Percentiles rank a stretch among this genome's conserved stretches.
These are phyloP conservation scores for Ceratobasidium theobromae DNA, from an alignment of 1,284 basidiomycete species.

Conservation along the genomic window DNA sequence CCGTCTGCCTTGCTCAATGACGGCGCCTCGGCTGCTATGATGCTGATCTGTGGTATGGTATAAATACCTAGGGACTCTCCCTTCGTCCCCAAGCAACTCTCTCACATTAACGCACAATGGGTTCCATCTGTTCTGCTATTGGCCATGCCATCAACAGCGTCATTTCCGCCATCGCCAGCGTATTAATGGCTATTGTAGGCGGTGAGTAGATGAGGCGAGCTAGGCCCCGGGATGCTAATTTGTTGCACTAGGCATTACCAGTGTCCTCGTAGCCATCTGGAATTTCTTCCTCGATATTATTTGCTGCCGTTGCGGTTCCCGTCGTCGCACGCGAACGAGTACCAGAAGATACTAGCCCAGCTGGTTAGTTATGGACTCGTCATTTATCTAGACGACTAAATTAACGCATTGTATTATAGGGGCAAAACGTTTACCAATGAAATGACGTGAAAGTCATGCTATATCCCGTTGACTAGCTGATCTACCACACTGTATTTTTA, in stretches of 20 bases:
- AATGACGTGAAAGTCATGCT: background rate
- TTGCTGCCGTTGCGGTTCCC: slow-evolving; percentile 36
- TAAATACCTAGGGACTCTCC: background rate
- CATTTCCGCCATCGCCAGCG: slow-evolving; percentile 34
- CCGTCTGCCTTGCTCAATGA: too few species aligned
- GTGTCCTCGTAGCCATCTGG: slow-evolving; percentile 36
- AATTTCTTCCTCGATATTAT: slow-evolving; percentile 37
- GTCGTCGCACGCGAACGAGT: slow-evolving; percentile 28
- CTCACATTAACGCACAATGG: slow-evolving; percentile 17
- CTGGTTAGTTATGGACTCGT: background rate
- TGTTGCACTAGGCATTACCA: background rate
- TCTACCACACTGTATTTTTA: background rate
- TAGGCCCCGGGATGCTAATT: background rate
- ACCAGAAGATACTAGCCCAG: slow-evolving; percentile 3
- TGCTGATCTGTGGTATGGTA: too few species aligned
- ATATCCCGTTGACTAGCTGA: background rate
- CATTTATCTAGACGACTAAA: background rate
- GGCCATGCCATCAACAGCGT: slow-evolving; percentile 35
- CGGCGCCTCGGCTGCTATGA: too few species aligned
- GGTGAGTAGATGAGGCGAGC: slow-evolving; percentile 16
- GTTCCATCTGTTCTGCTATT: slow-evolving; percentile 36
- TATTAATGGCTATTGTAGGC: slow-evolving; percentile 36
- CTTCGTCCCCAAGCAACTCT: background rate
- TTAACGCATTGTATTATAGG: background rate
- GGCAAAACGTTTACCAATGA: background rate